phyloP scores from a whole-genome alignment of 305 asterid species.

The Vinca major region DNA sequence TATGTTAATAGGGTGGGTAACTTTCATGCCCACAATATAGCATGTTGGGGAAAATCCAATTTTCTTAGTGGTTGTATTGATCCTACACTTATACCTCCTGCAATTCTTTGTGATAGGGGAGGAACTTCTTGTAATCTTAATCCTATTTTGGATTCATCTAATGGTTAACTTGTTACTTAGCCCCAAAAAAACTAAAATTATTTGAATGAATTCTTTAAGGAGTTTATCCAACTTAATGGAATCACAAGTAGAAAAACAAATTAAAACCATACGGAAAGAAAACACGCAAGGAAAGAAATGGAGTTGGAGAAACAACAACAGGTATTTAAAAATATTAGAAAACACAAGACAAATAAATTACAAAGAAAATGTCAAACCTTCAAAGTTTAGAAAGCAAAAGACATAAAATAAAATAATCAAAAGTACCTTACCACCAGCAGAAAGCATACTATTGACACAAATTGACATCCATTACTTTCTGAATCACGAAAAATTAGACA shows the following conservation, averaged over 20 bases:
- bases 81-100: no score
- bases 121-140: no score
- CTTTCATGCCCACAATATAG: no score
- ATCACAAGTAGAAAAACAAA: background rate
- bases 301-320: background rate
- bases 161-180: no score
- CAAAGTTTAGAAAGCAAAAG: background rate
- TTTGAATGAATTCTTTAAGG: background rate
- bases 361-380: background rate
- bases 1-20: no score
- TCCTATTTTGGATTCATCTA: no score
- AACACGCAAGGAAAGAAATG: background rate
- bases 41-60: no score
- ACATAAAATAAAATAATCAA: background rate
- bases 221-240: background rate
- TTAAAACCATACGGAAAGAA: background rate
- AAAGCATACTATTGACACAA: background rate
- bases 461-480: background rate
- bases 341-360: background rate
- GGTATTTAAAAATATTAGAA: background rate
- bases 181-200: background rate
- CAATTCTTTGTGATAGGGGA: no score
- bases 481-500: background rate
- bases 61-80: no score
- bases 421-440: background rate